Base-by-base conservation (phyloP, 2,329 filamentous ascomycete genomes). In the Stachybotrys chlorohalonatus region DNA sequence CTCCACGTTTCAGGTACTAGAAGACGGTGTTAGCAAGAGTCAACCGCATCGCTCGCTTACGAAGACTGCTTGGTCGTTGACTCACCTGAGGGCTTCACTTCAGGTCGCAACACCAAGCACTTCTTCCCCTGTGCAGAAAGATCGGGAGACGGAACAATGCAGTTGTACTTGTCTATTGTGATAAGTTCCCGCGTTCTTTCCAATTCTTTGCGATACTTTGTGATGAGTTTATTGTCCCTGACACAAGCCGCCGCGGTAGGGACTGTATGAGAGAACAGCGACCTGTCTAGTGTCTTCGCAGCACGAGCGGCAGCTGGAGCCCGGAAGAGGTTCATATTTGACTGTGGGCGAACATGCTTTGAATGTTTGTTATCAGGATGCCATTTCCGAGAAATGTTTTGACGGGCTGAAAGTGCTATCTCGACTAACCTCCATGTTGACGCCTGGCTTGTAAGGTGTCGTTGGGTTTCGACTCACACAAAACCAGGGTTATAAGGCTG, bases 171-270 rank as follows among this genome's bases (percentile, higher is more conserved):
- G 8, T 87, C 85, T 54, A 85, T 69, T 2, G 71, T 64, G 16
- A 96, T 70, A 13, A 90, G 68, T 66, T 95, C 89, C 11, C 78
- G 78, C 56, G 81, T 85, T 60, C 78, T 79, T 31, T 81, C 73
- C 32, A 96, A 75, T 48, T 81, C 76, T 62, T 83, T 83, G 58
- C 89, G 82, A 67, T 89, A 85, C 59, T 77, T 80, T 30, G 86
- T 80, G 54, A 97, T 90, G 63, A 90, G 82, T 61, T 83, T 87
- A 57, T 81, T 81, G 66, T 94, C 87, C 59, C 83, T 81, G 49
- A 97, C 77, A 45, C 87, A 82, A 7, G 91, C 93, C 3, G 91
- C 92, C 8, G 90, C 82, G 30, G 93, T 76, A 30, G 86, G 84
- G 54, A 96, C 74, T 1, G 79, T 88, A 68, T 86, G 90, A 53